Evolutionary conservation across 2,329 filamentous ascomycete species (phyloP), one percentile per base, ranked within the genome.

Genomic region (Elsinoe fawcettii): DNA sequence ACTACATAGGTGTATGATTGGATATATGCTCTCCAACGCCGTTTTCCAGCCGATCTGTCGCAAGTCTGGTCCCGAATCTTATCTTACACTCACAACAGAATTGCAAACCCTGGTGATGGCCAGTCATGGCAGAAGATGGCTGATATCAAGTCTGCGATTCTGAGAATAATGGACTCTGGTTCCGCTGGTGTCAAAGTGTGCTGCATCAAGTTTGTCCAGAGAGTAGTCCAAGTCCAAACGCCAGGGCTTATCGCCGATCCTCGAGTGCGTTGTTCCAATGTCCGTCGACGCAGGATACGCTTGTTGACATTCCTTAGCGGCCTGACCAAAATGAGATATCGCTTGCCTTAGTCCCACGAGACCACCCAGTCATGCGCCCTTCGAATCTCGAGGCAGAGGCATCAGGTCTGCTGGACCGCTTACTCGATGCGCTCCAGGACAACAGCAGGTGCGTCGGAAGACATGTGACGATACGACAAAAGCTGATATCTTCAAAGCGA

Each of bases 131-230:
- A 93, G 68, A 83, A 85, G 62, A 95, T 97, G 82, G 80, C 83
- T 56, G 81, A 84, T 9, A 92, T 97, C 73, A 99, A 99, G 76
- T 83, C 87, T 57, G 87, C 85, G 65, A 93, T 99, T 63, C 73
- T 99, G 60, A 84, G 83, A 59, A 84, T 93, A 66, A 96, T 95
- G 92, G 92, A 96, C 65, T 81, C 78, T 43, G 85, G 88, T 16
- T 75, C 82, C 12, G 80, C 86, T 11, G 86, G 89, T 2, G 82
- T 97, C 61, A 86, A 86, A 65, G 86, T 97, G 70, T 95, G 90
- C 77, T 97, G 93, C 75, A 86, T 97, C 79, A 99, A 99, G 73
- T 99, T 99, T 71, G 86, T 90, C 36, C 92, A 99, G 74, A 85
- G 89, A 62, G 89, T 97, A 44, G 87, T 99, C 44, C 81, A 96